Conservation (phyloP, 768 basidiomycete species). For the Hericium alpestre region DNA sequence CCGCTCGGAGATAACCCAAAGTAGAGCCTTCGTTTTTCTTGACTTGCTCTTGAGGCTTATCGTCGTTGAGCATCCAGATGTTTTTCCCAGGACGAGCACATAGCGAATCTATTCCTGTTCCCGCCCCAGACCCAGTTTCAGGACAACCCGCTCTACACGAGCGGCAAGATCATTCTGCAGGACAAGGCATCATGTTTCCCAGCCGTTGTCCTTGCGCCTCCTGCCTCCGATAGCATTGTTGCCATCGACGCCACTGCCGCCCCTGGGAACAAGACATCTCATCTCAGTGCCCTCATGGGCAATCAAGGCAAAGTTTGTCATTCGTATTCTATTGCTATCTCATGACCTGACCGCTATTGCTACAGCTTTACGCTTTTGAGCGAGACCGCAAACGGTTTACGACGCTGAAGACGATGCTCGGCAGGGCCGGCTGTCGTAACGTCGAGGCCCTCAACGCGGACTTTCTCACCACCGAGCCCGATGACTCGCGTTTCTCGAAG, state of each 20-base stretch:
- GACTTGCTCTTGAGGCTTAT: background rate
- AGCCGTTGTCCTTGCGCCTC: conserved; percentile 75
- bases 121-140: conserved; percentile 56
- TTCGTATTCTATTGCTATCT: background rate
- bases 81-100: conserved; percentile 69
- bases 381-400: conserved; percentile 70
- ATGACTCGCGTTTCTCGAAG: conserved; percentile 44
- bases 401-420: conserved; percentile 78
- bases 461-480: conserved; percentile 73
- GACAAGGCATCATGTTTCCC: conserved; percentile 99
- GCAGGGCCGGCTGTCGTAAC: conserved; percentile 77
- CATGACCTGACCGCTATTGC: background rate
- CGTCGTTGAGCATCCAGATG: conserved; percentile 28
- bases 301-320: conserved; percentile 63
- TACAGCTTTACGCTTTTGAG: conserved; percentile 80
- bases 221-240: conserved; percentile 35
- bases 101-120: conserved; percentile 74
- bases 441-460: conserved; percentile 66
- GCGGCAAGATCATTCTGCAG: conserved; percentile 83
- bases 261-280: conserved; percentile 96
- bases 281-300: conserved; percentile 79
- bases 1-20: conserved; percentile 26
- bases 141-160: conserved; percentile 59
- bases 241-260: conserved; percentile 95
- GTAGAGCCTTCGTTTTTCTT: conserved; percentile 33